A percentile compares a stretch with the other conserved stretches of the same genome.
These are phyloP conservation scores for Penicillium psychrofluorescens DNA, from an alignment of 495 filamentous ascomycete genomes.

Conservation along the genomic window DNA sequence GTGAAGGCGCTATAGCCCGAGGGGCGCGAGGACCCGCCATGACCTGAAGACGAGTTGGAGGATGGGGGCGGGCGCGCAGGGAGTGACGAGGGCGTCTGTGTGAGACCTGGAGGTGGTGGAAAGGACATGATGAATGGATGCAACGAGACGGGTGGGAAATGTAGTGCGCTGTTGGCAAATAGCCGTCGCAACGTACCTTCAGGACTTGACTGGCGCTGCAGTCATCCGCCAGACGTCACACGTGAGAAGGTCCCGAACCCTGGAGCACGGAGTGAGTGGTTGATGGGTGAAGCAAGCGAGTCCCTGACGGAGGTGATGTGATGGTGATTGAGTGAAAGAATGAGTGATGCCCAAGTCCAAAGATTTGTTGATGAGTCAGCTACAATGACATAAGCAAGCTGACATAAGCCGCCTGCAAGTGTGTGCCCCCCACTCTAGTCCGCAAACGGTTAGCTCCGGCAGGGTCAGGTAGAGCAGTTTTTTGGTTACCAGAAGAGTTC, in stretches of 20 bases:
- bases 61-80: slow-evolving; percentile 77
- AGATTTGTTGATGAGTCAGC: neutral
- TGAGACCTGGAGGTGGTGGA: slow-evolving; percentile 85
- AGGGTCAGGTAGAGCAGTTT: slow-evolving; percentile 19
- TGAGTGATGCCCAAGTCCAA: too few species aligned
- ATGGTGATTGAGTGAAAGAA: too few species aligned
- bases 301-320: too few species aligned
- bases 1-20: slow-evolving; percentile 38
- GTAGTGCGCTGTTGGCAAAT: slow-evolving; percentile 27
- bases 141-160: slow-evolving; percentile 30
- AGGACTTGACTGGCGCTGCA: slow-evolving; percentile 36
- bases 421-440: slow-evolving; percentile 23
- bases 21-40: slow-evolving; percentile 25
- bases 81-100: slow-evolving; percentile 61
- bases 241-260: slow-evolving; percentile 25
- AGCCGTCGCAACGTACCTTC: slow-evolving; percentile 54
- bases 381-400: neutral
- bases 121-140: slow-evolving; percentile 88
- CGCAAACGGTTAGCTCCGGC: slow-evolving; percentile 7
- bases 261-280: neutral
- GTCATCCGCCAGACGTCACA: slow-evolving; percentile 33
- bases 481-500: slow-evolving; percentile 22
- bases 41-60: slow-evolving; percentile 40
- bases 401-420: neutral
- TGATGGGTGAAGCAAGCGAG: too few species aligned